Base-by-base conservation (phyloP, 208 protist genomes). In the Strigomonas culicis region DNA sequence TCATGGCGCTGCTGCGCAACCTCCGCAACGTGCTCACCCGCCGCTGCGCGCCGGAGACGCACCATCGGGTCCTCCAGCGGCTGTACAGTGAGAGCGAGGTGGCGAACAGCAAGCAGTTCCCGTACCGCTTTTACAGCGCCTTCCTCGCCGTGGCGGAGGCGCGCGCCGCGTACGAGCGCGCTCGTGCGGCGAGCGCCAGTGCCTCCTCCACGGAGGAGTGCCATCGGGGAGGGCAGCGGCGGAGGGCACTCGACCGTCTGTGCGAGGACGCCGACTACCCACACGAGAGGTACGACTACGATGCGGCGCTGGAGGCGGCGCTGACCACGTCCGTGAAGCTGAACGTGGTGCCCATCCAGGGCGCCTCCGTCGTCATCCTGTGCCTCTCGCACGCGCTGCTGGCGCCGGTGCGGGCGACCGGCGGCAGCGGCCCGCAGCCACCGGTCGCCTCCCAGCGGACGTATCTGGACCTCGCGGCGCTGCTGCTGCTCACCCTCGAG, bases 1-100 rank as follows among this genome's bases (percentile, higher is more conserved):
- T 97, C 73, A 98, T 98, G 94, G 97, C 95, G 22, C 95, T 97
- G 74, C 75, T 99, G 50, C 84, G 88, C 52, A 98, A 98, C 69
- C 57, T 98, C n/a, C 82, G 94, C n/a, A 98, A 98, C 78, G 68
- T 99, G 10, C 75, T 98, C 59, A 70, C 86, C 7, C 78, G 76
- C n/a, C 76, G 80, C 30, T 80, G 94, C 58, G 67, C 55, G 13
- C 39, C 67, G 0, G 43, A 36, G 2, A 86, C 95, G 17, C 94
- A 98, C 69, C 31, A 69, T 7, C 41, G 13, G 0, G 56, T 96
- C 25, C 41, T 86, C 32, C 39, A 47, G 11, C 72, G 69, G 13
- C 63, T 94, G 32, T 36, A 44, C 2, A 73, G 71, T 13, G 84
- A 90, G 58, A 81, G 87, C 44, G 67, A 91, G 49, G 82, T 99